Base-by-base conservation (phyloP, 2,329 filamentous ascomycete species). In the Torrubiella hemipterigena region DNA sequence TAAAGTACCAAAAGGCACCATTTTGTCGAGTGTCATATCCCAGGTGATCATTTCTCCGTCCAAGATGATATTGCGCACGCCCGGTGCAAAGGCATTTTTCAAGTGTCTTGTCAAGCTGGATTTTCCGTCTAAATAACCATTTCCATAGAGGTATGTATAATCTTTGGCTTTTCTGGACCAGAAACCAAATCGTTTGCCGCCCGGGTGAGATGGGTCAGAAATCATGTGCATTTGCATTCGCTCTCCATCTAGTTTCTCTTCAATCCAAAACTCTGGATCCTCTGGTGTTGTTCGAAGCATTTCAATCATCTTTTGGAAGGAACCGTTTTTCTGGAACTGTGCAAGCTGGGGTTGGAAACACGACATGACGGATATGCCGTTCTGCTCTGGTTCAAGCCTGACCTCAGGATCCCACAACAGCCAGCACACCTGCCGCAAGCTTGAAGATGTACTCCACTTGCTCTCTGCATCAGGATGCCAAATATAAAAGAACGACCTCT, bases 41-140 rank as follows among this genome's bases (percentile, higher is more conserved):
- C 91, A 98, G 1, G 87, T 94, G 35, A 98, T 86, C 91, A 98
- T 98, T 52, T 98, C 91, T 8, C 91, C 91, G 46, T 98, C 91
- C 1, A 98, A 66, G 30, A 98, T 94, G 41, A 94, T 68, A 48
- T 83, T 95, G 12, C 78, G 68, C 1, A 96, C 85, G 2, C 78
- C 77, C 1, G 74, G 61, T 3, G 76, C 65, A 50, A 98, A 96
- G 0, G 84, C 85, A 24, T 74, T 65, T 31, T 73, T 73, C 14
- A 96, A 62, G 49, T 93, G 79, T 20, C 84, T 70, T 0, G 89
- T 94, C 31, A 96, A 54, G 6, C 86, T 77, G 7, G 81, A 79
- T 24, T 77, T 75, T 6, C 79, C 69, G 41, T 93, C 84, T 28
- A 77, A 58, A 12, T 93, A 69, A 0, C 80, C 71, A 36, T 74